These are phyloP conservation scores for Mycena haematopus DNA, from an alignment of 768 basidiomycete genomes.

Conservation along the genomic window DNA sequence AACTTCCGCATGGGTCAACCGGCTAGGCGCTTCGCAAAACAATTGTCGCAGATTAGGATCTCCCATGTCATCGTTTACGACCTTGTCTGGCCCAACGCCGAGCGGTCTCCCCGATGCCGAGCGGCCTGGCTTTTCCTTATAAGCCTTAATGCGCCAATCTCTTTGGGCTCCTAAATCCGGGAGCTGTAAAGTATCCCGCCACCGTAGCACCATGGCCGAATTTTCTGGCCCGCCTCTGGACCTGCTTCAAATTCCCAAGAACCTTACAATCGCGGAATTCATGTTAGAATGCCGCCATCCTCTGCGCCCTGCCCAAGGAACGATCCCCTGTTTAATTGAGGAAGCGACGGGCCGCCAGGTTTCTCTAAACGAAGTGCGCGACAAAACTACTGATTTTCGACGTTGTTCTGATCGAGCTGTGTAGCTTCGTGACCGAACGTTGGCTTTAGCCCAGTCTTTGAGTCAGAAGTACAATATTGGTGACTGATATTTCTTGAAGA, in stretches of 20 bases:
- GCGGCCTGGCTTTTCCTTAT: too few species aligned
- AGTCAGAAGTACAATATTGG: slow-evolving; percentile 43
- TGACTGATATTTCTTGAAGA: slow-evolving; percentile 29
- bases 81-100: too few species aligned
- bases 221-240: slow-evolving; percentile 37
- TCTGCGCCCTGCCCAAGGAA: slow-evolving; percentile 45
- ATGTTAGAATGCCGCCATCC: slow-evolving; percentile 57
- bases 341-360: slow-evolving; percentile 50
- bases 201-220: slow-evolving; percentile 33
- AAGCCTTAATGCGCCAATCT: too few species aligned
- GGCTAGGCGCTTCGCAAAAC: too few species aligned
- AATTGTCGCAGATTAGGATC: too few species aligned
- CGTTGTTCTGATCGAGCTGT: background rate
- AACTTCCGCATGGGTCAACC: too few species aligned
- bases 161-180: too few species aligned
- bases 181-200: too few species aligned
- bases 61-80: too few species aligned
- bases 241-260: slow-evolving; percentile 52
- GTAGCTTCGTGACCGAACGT: slow-evolving; percentile 45
- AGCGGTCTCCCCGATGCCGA: too few species aligned
- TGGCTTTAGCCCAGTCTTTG: slow-evolving; percentile 48
- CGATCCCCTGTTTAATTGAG: slow-evolving; percentile 58
- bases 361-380: slow-evolving; percentile 47
- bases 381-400: slow-evolving; percentile 9
- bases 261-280: slow-evolving; percentile 63